A percentile compares a stretch with the other conserved stretches of the same genome.
These are phyloP conservation scores for Pythium rishiriense DNA, from an alignment of 352 stramenopile species.

Conservation along the genomic window DNA sequence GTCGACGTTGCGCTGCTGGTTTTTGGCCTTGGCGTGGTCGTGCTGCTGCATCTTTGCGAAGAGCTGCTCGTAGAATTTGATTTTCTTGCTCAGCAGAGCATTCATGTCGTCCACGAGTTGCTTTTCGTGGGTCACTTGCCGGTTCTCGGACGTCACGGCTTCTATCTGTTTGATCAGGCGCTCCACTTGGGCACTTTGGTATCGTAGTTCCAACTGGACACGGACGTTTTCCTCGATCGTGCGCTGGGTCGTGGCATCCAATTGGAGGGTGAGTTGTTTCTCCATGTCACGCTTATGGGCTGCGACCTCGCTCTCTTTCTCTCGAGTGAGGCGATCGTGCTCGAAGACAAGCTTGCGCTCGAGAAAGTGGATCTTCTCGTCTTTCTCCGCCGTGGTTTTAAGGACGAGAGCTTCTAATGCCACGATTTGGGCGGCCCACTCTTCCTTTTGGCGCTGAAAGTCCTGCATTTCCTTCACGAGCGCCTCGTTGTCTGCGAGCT, in stretches of 20 bases:
- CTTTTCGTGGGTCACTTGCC: constrained; percentile 42
- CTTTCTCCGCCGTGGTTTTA: constrained; percentile 35
- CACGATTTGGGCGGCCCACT: constrained; percentile 32
- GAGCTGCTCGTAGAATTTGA: constrained; percentile 71
- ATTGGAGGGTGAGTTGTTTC: constrained; percentile 49
- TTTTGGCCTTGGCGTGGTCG: constrained; percentile 32
- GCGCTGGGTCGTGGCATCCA: constrained; percentile 60
- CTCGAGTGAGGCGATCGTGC: constrained; percentile 48
- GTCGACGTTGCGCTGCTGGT: background rate
- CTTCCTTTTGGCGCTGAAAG: constrained; percentile 41
- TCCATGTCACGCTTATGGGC: constrained; percentile 48
- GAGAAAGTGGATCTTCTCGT: constrained; percentile 46
- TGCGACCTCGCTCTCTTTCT: constrained; percentile 49
- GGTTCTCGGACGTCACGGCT: constrained; percentile 38
- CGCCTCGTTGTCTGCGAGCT: constrained; percentile 32
- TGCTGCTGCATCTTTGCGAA: constrained; percentile 64
- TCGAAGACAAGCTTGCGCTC: constrained; percentile 65
- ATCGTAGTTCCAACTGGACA: constrained; percentile 61
- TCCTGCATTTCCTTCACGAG: constrained; percentile 39
- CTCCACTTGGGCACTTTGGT: constrained; percentile 59
- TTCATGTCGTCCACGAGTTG: constrained; percentile 72
- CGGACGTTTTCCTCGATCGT: constrained; percentile 68
- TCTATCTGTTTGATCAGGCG: constrained; percentile 55
- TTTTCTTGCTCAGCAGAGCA: constrained; percentile 47
- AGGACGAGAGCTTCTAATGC: constrained; percentile 32